Evolutionary conservation across 2,329 filamentous ascomycete species (phyloP), one percentile per base, ranked within the genome.

Genomic region (Ophiostoma perfectum): DNA sequence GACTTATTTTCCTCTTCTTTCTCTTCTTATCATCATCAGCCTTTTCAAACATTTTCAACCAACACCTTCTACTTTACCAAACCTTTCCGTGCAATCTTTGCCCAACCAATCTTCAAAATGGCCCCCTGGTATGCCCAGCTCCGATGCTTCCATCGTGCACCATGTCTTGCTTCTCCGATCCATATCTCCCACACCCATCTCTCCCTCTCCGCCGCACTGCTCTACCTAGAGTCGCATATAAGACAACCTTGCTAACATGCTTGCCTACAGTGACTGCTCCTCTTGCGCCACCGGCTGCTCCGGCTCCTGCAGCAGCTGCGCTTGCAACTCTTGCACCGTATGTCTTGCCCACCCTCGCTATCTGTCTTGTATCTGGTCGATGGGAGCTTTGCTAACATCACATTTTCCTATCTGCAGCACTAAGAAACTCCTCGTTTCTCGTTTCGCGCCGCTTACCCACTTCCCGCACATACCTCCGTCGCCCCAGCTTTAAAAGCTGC

Each of bases 321-420:
- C 68, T 14, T 73, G 72, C 72, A 68, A 8, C 66, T 69, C 72
- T n/a, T 73, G 72, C 69, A 45, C 41, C 64, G 72, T 73, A 70
- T 6, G 70, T 69, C 3, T 45, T 12, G 11, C 18, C n/a, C 3
- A 52, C 14, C n/a, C 11, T 14, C 45, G 16, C n/a, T 55, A n/a
- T 36, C 52, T 12, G 4, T 36, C 18, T 36, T 7, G 7, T 38
- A 5, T 14, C 7, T 62, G 7, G 3, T 5, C 2, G 36, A 60
- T 39, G 14, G 7, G 5, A 38, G 12, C 16, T 4, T 14, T 62
- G 36, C 58, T 63, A 44, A 63, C 38, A 42, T 27, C 27, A 27
- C 2, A 1, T 27, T 27, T 27, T 27, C 27, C 27, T 27, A 3
- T 18, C 63, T 12, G 9, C 44, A 65, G 64, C 64, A 65, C 64